Base-by-base conservation (phyloP, 2,329 filamentous ascomycete genomes). In the Pestalotiopsis sp. region DNA sequence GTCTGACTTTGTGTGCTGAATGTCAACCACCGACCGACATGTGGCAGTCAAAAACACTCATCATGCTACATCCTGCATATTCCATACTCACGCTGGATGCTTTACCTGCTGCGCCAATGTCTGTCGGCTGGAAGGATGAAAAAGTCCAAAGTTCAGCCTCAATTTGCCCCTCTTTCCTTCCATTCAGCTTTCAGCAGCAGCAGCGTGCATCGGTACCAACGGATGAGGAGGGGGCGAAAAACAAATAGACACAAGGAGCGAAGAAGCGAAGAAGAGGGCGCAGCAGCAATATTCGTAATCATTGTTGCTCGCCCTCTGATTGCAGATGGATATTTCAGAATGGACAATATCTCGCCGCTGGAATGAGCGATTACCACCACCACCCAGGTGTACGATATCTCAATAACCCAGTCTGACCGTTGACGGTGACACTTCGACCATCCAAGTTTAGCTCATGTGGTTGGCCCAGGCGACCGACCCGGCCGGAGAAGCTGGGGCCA, bases 91-190 rank as follows among this genome's bases (percentile, higher is more conserved):
- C 31, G 13, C 13, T 62, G 14, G 14, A 14, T 36, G 13, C 17
- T 13, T 62, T n/a, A 17, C 31, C 17, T 36, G 57, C 57, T 59
- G 25, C 57, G 20, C 56, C 14, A 36, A 36, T 36, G 31, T 36
- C 31, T 27, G 57, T 13, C 57, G 59, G 13, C 11, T 23, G 61
- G 39, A 45, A 52, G 36, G 20, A 23, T 45, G 61, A 45, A 12
- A 12, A 9, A 49, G 57, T 13, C 17, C 57, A 56, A 36, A 31
- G 63, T 66, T 66, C 63, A 66, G 63, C 63, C 63, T 66, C 63
- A 66, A 36, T 66, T 56, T 52, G 45, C 45, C 45, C 63, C 63
- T 39, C 27, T 20, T 39, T 25, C 41, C 17, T 23, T 14, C 27
- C 23, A 17, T 52, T 52, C 45, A 52, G 45, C 45, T 52, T 56